Conservation (phyloP, 371 early-diverging fungal genomes). For the Fennellomyces sp. region DNA sequence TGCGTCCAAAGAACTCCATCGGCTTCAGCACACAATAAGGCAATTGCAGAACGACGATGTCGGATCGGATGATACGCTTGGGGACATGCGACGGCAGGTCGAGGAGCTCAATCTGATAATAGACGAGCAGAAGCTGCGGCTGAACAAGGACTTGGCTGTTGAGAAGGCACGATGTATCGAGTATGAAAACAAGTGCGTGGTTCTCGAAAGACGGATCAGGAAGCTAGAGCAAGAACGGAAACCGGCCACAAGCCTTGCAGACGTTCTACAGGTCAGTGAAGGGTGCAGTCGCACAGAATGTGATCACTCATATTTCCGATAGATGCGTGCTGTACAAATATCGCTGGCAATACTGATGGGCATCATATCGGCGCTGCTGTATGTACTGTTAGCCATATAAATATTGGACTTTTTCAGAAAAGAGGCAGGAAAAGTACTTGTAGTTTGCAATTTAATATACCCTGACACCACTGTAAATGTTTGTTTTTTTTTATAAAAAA, state of each 20-base stretch:
- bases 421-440: not conserved
- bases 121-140: slow-evolving; percentile 15
- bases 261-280: slow-evolving; percentile 20
- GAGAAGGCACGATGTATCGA: slow-evolving; percentile 20
- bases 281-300: not conserved
- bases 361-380: slow-evolving; percentile 21
- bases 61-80: not conserved
- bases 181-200: slow-evolving; percentile 17
- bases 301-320: not conserved
- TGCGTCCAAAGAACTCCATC: slow-evolving; percentile 20
- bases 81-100: slow-evolving; percentile 2
- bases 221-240: slow-evolving; percentile 15
- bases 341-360: slow-evolving; percentile 18
- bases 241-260: slow-evolving; percentile 4
- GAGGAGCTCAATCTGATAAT: slow-evolving; percentile 12
- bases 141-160: slow-evolving; percentile 13
- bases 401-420: not conserved
- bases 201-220: slow-evolving; percentile 11
- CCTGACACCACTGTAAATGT: not conserved
- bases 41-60: slow-evolving; percentile 9
- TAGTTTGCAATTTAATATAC: not conserved
- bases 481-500: too few relatives aligned
- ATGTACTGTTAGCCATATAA: slow-evolving; percentile 20
- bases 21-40: slow-evolving; percentile 17
- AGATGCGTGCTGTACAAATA: slow-evolving; percentile 21